Conservation (phyloP, 768 basidiomycete species). For the Termitomyces sp. region DNA sequence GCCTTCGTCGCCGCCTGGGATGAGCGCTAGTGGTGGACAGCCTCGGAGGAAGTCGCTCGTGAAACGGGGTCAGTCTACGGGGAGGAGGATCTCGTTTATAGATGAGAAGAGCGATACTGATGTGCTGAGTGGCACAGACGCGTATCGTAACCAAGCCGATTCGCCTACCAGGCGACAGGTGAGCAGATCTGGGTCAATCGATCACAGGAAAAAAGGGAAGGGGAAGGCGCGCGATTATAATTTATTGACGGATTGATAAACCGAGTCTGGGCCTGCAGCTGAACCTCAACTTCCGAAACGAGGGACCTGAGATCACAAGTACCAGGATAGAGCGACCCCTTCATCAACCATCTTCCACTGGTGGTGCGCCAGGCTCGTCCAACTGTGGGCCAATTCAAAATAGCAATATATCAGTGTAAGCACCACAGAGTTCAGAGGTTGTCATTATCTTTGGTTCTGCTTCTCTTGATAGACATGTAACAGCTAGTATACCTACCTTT, state of each 20-base stretch:
- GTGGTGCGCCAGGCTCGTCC: too few species aligned
- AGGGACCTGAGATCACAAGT: neutral
- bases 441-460: too few species aligned
- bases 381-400: too few species aligned
- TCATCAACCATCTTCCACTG: too few species aligned
- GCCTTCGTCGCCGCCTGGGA: constrained; percentile 35
- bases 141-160: neutral
- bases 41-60: constrained; percentile 35
- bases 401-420: too few species aligned
- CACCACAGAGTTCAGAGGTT: too few species aligned
- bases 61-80: constrained; percentile 49
- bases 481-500: too few species aligned
- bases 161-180: neutral
- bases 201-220: neutral
- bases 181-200: neutral
- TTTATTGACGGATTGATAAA: neutral
- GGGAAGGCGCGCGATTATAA: neutral
- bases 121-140: constrained; percentile 8
- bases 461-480: too few species aligned
- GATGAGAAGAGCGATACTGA: constrained; percentile 26
- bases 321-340: neutral
- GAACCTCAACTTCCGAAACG: neutral
- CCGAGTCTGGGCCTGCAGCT: neutral
- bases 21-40: constrained; percentile 18
- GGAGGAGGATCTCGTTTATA: constrained; percentile 56